A percentile compares a stretch with the other conserved stretches of the same genome.
These are phyloP conservation scores for Bipolaris gigantea DNA, from an alignment of 2,329 filamentous ascomycete genomes.

Conservation along the genomic window DNA sequence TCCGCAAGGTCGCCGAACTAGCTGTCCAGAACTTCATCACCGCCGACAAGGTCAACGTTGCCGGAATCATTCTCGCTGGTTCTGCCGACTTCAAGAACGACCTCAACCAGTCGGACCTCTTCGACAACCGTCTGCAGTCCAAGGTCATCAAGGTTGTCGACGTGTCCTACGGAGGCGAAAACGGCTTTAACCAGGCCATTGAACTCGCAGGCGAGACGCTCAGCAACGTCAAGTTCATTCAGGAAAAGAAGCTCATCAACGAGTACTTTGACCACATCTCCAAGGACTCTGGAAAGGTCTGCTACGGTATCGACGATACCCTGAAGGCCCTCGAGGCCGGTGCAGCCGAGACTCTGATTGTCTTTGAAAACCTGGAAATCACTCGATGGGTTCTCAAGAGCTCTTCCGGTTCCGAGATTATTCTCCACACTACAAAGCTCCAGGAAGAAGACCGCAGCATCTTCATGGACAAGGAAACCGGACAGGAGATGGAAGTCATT, in stretches of 20 bases:
- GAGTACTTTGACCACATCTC: slow-evolving; percentile 99
- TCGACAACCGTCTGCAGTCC: slow-evolving; percentile 83
- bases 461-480: slow-evolving; percentile 95
- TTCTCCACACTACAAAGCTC: slow-evolving; percentile 85
- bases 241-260: slow-evolving; percentile 99
- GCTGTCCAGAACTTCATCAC: slow-evolving; percentile 99
- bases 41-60: slow-evolving; percentile 96
- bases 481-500: slow-evolving; percentile 94
- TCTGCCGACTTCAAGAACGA: slow-evolving; percentile 99
- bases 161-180: slow-evolving; percentile 97
- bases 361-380: slow-evolving; percentile 96
- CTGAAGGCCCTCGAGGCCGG: slow-evolving; percentile 95
- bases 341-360: slow-evolving; percentile 90
- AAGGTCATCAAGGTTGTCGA: slow-evolving; percentile 99
- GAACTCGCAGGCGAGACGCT: slow-evolving; percentile 93
- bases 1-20: slow-evolving; percentile 96
- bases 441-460: slow-evolving; percentile 77
- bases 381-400: slow-evolving; percentile 89
- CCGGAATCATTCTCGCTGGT: slow-evolving; percentile 91
- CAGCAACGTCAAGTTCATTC: slow-evolving; percentile 99
- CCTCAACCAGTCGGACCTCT: slow-evolving; percentile 95
- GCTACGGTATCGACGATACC: slow-evolving; percentile 97
- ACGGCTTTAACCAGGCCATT: slow-evolving; percentile 99
- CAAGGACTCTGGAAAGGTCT: slow-evolving; percentile 94
- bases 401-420: slow-evolving; percentile 68